Base-by-base conservation (phyloP, 148 eudicot genomes). In the Nepenthes mirabilis region DNA sequence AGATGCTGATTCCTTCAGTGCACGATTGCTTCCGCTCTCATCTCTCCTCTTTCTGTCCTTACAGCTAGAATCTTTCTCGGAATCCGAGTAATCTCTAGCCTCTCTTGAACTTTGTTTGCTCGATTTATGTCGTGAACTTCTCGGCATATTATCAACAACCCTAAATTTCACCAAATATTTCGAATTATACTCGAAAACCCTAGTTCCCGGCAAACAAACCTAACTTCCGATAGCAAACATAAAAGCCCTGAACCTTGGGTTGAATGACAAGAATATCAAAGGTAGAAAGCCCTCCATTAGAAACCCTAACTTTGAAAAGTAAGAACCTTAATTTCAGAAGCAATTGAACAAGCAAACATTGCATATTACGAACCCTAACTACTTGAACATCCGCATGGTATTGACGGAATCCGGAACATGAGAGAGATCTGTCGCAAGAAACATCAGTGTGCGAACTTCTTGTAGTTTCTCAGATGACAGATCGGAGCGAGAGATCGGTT, bases 61-160 rank as follows among this genome's bases (percentile, higher is more conserved):
- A 77, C 74, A 65, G 55, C 65, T 75, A 61, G 66, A 64, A 68
- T 88, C 98, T 55, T 80, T 85, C 32, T 86, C 98, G 9, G 96
- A 79, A 56, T 82, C 96, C 51, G 95, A 93, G 56, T 75, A 73
- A 34, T 87, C 95, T 65, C 63, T 79, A 23, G 58, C 72, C 54
- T 82, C 90, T 54, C 75, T 77, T 33, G 83, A 72, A 70, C 83
- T 78, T 62, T 85, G 90, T 63, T 88, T 91, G 67, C 94, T 91
- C 59, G 94, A 93, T 80, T 93, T 93, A 63, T 86, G 93, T 55
- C 95, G 74, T 64, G 95, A 93, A 79, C 96, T 88, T 64, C 82
- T 80, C 66, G 98, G 88, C 98, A 93, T 93, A 56, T 33, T 61
- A 23, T 62, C 23, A 8, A 2, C 56, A 34, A 10, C 0, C 56